A percentile compares a stretch with the other conserved stretches of the same genome.
These are phyloP conservation scores for Gynostemma pentaphyllum DNA, from an alignment of 306 rosid genomes.

Conservation along the genomic window DNA sequence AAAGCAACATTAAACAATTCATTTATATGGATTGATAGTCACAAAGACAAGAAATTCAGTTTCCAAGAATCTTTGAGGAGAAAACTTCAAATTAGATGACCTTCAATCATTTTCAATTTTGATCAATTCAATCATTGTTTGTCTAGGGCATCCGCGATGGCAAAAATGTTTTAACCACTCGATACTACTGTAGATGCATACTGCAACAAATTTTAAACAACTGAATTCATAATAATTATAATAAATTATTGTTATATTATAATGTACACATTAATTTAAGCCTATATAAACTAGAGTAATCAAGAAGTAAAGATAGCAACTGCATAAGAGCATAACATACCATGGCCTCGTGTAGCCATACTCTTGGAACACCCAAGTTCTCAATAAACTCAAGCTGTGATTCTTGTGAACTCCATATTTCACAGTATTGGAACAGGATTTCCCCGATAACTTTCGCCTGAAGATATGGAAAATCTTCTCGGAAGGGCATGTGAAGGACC, in stretches of 20 bases:
- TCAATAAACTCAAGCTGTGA: constrained; percentile 66
- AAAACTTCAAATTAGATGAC: too few relatives aligned
- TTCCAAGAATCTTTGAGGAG: too few relatives aligned
- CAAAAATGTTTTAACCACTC: not conserved
- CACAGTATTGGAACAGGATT: constrained; percentile 89
- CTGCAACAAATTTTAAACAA: not conserved
- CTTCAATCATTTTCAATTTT: too few relatives aligned
- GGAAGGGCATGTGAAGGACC: constrained; percentile 70
- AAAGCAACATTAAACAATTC: constrained; percentile 19
- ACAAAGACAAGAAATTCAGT: not conserved
- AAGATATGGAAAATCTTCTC: constrained; percentile 72
- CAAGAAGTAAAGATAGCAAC: not conserved
- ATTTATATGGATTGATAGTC: constrained; percentile 9
- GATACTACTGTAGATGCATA: too few relatives aligned
- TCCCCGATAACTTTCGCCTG: constrained; percentile 78
- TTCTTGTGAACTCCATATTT: constrained; percentile 82
- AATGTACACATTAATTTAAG: not conserved
- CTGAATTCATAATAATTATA: not conserved
- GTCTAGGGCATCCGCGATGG: not conserved
- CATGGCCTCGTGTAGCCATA: constrained; percentile 95
- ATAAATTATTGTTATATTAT: not conserved
- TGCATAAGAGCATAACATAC: constrained; percentile 29
- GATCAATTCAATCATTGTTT: too few relatives aligned
- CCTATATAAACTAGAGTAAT: not conserved
- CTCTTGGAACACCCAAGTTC: constrained; percentile 72